Conservation (phyloP, 352 stramenopile species). For the Phytophthora multivora region DNA sequence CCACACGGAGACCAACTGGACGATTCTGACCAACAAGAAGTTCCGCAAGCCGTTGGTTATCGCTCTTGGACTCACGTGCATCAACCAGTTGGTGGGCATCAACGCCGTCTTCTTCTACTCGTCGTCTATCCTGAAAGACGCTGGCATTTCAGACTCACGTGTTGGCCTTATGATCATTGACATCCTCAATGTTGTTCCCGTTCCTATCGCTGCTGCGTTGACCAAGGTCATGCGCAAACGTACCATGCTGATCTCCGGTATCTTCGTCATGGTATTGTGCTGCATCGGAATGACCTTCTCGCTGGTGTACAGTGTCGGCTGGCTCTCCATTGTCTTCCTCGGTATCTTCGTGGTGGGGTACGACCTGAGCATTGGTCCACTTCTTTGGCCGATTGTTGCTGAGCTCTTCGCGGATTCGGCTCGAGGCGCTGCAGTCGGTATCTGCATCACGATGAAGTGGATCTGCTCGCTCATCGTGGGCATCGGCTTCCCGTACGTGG, state of each 20-base stretch:
- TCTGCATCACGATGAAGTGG: conserved; percentile 62
- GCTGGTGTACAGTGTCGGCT: conserved; percentile 33
- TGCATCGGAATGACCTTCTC: conserved; percentile 51
- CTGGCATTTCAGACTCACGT: conserved; percentile 52
- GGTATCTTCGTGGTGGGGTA: conserved; percentile 51
- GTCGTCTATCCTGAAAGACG: conserved; percentile 57
- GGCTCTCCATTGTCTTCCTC: conserved; percentile 52
- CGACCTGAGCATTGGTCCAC: conserved; percentile 56
- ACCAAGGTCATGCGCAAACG: conserved; percentile 44
- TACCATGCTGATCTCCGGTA: conserved; percentile 43
- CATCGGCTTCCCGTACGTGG: conserved; percentile 59
- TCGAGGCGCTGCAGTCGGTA: conserved; percentile 38
- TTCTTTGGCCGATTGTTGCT: conserved; percentile 52
- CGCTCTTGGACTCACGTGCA: conserved; percentile 42
- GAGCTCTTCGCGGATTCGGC: conserved; percentile 66
- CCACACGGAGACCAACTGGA: conserved; percentile 21
- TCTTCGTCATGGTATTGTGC: conserved; percentile 45
- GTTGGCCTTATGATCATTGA: conserved; percentile 61
- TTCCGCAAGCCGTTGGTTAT: conserved; percentile 45
- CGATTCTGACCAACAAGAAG: conserved; percentile 30
- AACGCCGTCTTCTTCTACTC: conserved; percentile 76
- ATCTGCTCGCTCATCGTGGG: conserved; percentile 51
- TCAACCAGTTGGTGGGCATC: conserved; percentile 68
- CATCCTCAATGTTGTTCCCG: conserved; percentile 50
- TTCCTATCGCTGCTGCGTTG: conserved; percentile 34